Base-by-base conservation (phyloP, 257 asterid genomes). In the Nicotiana knightiana region DNA sequence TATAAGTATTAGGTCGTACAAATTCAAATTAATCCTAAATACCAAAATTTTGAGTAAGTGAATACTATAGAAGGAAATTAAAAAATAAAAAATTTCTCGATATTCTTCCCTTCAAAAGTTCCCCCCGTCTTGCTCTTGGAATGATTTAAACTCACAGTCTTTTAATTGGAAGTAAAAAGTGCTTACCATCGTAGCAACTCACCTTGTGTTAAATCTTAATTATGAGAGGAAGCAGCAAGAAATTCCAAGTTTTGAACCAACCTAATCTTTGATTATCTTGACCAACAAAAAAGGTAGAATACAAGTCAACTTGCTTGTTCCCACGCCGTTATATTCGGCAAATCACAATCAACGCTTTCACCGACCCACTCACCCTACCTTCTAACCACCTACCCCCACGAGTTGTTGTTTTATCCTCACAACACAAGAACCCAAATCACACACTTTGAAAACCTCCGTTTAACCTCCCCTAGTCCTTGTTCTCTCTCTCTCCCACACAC, bases 281-380 rank as follows among this genome's bases (percentile, higher is more conserved):
- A 64, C 39, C n/a, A 64, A 28, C 32, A 71, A 24, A 13, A 12
- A 73, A 73, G 16, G 62, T 6, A 24, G 7, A 73, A 24, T 3
- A 2, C 61, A 73, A 73, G 79, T 73, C 79, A 73, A 51, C 79
- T 73, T 58, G 15, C 2, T 26, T 51, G 63, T 73, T 48, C 79
- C 21, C 79, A 73, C 63, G 79, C 79, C 79, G 79, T 73, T 73
- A 46, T 51, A 73, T 15, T 3, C 33, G 26, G 43, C 79, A 73
- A 73, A 26, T 73, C 63, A 73, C 43, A 48, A 73, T 73, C 79
- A 73, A 73, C 63, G 26, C 79, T 73, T 73, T 15, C 63, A 73
- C 61, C 79, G 59, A 71, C 78, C 78, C 59, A 46, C 59, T 70
- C 26, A 43, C 48, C 39, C 21, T 24, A 11, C 4, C 5, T 10